Conservation (phyloP, 768 basidiomycete species). For the Suillus tomentosus region DNA sequence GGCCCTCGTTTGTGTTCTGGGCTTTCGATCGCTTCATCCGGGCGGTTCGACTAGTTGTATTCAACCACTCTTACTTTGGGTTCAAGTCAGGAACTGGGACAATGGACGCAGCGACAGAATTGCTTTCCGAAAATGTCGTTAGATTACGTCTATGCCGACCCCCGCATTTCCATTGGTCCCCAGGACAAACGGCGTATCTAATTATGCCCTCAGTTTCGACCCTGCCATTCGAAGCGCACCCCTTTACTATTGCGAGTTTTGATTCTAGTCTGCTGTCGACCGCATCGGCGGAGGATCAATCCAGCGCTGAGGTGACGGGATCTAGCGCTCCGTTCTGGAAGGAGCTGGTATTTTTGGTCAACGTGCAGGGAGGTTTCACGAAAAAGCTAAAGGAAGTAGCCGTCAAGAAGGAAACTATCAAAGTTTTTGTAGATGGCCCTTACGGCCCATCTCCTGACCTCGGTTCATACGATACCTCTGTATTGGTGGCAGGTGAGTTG, state of each 20-base stretch:
- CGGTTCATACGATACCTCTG: conserved; percentile 42
- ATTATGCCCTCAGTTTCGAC: conserved; percentile 48
- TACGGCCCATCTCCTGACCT: conserved; percentile 50
- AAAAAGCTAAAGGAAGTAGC: conserved; percentile 43
- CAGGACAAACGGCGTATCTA: conserved; percentile 59
- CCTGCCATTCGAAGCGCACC: conserved; percentile 55
- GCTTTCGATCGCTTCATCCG: conserved; percentile 54
- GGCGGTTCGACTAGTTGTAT: conserved; percentile 42
- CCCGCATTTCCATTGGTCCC: conserved; percentile 49
- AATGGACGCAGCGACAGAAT: conserved; percentile 42
- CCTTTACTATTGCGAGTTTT: conserved; percentile 61
- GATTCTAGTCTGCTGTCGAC: conserved; percentile 26
- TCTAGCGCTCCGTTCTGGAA: conserved; percentile 26
- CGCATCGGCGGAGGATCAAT: neutral
- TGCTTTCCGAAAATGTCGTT: conserved; percentile 48
- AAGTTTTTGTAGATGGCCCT: conserved; percentile 61
- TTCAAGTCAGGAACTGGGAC: conserved; percentile 26
- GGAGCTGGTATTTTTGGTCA: conserved; percentile 59
- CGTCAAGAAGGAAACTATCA: conserved; percentile 33
- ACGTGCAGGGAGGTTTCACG: conserved; percentile 63
- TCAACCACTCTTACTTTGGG: conserved; percentile 45
- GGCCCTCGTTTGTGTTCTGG: conserved; percentile 35
- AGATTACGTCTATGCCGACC: conserved; percentile 48
- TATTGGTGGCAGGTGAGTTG: conserved; percentile 50
- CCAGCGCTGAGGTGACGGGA: neutral